phyloP scores from a whole-genome alignment of 129 eudicot species.

The Apium graveolens region DNA sequence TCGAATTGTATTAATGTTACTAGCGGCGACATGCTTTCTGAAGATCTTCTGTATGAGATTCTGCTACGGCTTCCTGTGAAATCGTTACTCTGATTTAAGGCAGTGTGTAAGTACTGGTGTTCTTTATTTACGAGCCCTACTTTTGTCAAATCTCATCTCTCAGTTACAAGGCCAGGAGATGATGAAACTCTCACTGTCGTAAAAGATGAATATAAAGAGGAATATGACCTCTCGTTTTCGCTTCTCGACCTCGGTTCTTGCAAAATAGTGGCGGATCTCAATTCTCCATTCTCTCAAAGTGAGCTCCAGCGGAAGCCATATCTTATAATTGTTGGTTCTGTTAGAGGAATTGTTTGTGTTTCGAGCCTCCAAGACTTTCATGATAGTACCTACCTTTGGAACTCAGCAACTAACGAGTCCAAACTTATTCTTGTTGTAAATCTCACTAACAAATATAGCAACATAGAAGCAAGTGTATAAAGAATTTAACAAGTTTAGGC shows the following conservation, averaged over 20 bases:
- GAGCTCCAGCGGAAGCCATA: neutral
- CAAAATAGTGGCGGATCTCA: neutral
- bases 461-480: too few species aligned
- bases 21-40: too few species aligned
- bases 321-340: neutral
- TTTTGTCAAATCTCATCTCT: neutral
- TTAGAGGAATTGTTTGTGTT: neutral
- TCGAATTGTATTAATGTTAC: too few species aligned
- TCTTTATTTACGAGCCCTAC: neutral
- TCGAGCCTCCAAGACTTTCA: too few species aligned
- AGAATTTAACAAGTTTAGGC: too few species aligned
- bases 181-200: neutral
- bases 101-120: neutral
- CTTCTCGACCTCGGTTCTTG: neutral
- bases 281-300: neutral
- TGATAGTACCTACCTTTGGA: neutral
- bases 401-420: neutral
- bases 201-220: too few species aligned
- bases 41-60: too few species aligned
- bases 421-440: too few species aligned
- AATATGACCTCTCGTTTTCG: neutral
- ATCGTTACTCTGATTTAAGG: neutral
- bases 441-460: too few species aligned
- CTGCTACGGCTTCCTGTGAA: neutral
- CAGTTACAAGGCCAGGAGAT: neutral